Evolutionary conservation across 2,329 filamentous ascomycete genomes (phyloP).

Genomic region (Lecanosticta acicola): DNA sequence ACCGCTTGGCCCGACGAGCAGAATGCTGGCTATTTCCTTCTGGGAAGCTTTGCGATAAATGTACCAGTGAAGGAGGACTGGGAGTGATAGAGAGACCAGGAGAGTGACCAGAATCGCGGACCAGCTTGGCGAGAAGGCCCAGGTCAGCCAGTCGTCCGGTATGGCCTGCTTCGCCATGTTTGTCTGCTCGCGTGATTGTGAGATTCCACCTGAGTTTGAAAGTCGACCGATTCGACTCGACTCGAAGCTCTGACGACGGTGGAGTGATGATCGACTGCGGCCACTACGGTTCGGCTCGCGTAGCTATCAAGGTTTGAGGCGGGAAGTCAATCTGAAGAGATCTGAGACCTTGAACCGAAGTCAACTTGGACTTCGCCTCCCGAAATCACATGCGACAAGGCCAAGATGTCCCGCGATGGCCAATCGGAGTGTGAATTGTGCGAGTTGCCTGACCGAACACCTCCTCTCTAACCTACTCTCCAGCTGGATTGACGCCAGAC

Average conservation of each 20-base stretch:
- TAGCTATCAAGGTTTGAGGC: not conserved
- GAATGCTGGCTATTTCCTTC: slow-evolving; percentile 60
- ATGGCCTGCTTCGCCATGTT: slow-evolving; percentile 3
- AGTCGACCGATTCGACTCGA: not conserved
- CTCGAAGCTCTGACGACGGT: not conserved
- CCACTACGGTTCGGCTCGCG: not conserved
- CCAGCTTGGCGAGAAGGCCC: slow-evolving; percentile 41
- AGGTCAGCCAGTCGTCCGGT: slow-evolving; percentile 39
- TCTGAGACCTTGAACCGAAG: not conserved
- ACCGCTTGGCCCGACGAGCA: slow-evolving; percentile 74
- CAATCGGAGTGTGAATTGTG: no score
- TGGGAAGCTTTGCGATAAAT: slow-evolving; percentile 62
- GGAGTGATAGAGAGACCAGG: slow-evolving; percentile 64
- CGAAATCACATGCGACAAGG: no score
- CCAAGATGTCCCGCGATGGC: no score
- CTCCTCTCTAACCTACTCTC: no score
- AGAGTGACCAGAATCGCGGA: slow-evolving; percentile 60
- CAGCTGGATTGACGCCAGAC: no score
- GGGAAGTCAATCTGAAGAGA: not conserved
- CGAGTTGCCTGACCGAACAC: no score
- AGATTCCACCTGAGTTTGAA: no score
- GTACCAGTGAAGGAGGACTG: slow-evolving; percentile 69
- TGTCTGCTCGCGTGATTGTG: not conserved
- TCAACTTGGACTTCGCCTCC: slow-evolving; percentile 3
- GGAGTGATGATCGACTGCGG: not conserved